Percentiles rank a stretch among this genome's conserved stretches.
Conservation (phyloP, 2,329 filamentous ascomycete genomes). For the Thermomyces lanuginosus region DNA sequence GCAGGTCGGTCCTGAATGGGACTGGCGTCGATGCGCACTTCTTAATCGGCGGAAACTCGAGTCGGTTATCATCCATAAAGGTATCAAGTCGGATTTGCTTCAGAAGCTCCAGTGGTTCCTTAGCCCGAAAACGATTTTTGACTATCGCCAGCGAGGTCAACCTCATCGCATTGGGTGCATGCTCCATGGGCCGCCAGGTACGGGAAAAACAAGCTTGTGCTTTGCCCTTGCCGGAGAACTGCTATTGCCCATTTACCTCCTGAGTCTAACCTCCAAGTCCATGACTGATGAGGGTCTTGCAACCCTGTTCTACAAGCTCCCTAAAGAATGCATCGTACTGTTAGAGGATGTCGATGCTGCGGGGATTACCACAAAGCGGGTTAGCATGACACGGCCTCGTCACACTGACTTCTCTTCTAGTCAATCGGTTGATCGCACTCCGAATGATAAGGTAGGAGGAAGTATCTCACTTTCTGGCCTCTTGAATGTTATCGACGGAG, state of each 20-base stretch:
- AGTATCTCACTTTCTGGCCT: slow-evolving; percentile 50
- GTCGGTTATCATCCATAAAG: slow-evolving; percentile 37
- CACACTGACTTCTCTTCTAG: slow-evolving; percentile 4
- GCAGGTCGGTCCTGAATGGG: slow-evolving; percentile 9
- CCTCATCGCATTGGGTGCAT: slow-evolving; percentile 75
- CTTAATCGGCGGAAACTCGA: slow-evolving; percentile 36
- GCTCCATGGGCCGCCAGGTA: slow-evolving; percentile 64
- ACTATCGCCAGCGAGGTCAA: slow-evolving; percentile 70
- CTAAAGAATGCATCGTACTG: slow-evolving; percentile 53
- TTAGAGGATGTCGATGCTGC: slow-evolving; percentile 64
- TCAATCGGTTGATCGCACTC: slow-evolving; percentile 9
- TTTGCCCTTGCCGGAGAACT: slow-evolving; percentile 56
- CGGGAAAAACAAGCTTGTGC: slow-evolving; percentile 59
- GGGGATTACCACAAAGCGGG: slow-evolving; percentile 44
- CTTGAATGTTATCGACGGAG: slow-evolving; percentile 54
- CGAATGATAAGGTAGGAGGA: too few relatives aligned
- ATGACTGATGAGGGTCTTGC: slow-evolving; percentile 51
- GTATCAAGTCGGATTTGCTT: slow-evolving; percentile 35
- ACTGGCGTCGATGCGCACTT: slow-evolving; percentile 23
- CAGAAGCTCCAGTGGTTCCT: slow-evolving; percentile 42
- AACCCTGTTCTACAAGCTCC: slow-evolving; percentile 49
- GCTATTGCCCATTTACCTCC: slow-evolving; percentile 54
- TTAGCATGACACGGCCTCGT: too few relatives aligned
- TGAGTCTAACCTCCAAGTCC: slow-evolving; percentile 46
- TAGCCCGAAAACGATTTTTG: slow-evolving; percentile 39